Conservation (phyloP, 2,329 filamentous ascomycete genomes). For the Aureobasidium sp. region DNA sequence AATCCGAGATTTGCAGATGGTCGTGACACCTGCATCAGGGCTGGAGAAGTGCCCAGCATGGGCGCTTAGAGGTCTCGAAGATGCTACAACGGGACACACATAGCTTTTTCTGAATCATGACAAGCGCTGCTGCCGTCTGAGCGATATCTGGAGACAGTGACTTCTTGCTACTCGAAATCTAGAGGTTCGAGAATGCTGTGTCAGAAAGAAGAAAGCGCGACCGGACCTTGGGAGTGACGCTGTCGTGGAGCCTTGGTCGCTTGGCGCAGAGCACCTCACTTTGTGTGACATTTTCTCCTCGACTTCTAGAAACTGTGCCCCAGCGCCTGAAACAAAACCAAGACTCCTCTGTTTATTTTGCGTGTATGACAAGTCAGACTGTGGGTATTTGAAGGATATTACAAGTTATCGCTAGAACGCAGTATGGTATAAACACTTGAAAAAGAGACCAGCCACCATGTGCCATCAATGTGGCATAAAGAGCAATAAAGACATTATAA, state of each 20-base stretch:
- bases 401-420: conserved; percentile 9
- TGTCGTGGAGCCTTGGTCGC: background rate
- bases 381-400: conserved; percentile 2
- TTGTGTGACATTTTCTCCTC: background rate
- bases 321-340: background rate
- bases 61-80: background rate
- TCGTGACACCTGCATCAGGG: conserved; percentile 10
- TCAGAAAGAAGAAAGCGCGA: background rate
- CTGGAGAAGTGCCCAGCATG: background rate
- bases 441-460: background rate
- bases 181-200: background rate
- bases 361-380: background rate
- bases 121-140: background rate
- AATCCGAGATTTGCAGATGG: background rate
- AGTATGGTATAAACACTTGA: background rate
- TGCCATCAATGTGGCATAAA: background rate
- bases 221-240: background rate
- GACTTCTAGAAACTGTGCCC: background rate
- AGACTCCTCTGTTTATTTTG: background rate
- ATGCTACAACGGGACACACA: background rate
- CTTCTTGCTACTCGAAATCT: background rate
- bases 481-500: background rate
- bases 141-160: background rate
- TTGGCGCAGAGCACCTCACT: background rate
- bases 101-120: background rate